phyloP scores from a whole-genome alignment of 2,329 filamentous ascomycete species.

The Chaetomium globosum region DNA sequence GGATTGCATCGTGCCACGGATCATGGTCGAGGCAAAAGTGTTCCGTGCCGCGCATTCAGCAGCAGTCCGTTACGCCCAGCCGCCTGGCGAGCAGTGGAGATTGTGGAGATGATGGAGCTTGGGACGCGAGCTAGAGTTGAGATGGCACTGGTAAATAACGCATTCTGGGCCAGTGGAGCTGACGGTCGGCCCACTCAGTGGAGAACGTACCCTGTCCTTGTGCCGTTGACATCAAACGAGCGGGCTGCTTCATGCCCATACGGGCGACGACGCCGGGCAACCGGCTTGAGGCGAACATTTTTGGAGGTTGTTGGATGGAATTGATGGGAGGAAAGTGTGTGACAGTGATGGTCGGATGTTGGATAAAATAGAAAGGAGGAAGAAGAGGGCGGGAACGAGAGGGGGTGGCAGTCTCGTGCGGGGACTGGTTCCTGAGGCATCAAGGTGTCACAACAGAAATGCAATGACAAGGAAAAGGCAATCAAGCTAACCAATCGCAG shows the following conservation, averaged over 20 bases:
- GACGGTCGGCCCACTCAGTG: conserved; percentile 27
- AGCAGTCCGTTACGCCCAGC: conserved; percentile 35
- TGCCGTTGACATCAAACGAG: conserved; percentile 34
- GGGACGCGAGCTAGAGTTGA: conserved; percentile 34
- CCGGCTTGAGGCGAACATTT: conserved; percentile 36
- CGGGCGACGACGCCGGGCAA: conserved; percentile 34
- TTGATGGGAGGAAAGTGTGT: conserved; percentile 21
- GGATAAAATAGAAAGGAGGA: conserved; percentile 20
- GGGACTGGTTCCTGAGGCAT: conserved; percentile 25
- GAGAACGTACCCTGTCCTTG: conserved; percentile 32
- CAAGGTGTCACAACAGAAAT: conserved; percentile 22
- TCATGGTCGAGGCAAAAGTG: conserved; percentile 31
- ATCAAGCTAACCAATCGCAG: background rate
- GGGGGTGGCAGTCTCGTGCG: conserved; percentile 20
- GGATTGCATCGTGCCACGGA: conserved; percentile 36
- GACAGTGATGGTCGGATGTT: conserved; percentile 11
- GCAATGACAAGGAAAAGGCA: conserved; percentile 13
- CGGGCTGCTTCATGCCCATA: conserved; percentile 34
- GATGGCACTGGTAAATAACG: conserved; percentile 29
- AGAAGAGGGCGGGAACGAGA: conserved; percentile 20
- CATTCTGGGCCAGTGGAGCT: conserved; percentile 21
- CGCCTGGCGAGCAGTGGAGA: conserved; percentile 33
- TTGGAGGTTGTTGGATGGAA: conserved; percentile 20
- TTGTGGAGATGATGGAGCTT: conserved; percentile 38
- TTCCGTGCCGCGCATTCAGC: conserved; percentile 35